phyloP scores from a whole-genome alignment of 352 stramenopile species.

The Phytophthora cactorum region DNA sequence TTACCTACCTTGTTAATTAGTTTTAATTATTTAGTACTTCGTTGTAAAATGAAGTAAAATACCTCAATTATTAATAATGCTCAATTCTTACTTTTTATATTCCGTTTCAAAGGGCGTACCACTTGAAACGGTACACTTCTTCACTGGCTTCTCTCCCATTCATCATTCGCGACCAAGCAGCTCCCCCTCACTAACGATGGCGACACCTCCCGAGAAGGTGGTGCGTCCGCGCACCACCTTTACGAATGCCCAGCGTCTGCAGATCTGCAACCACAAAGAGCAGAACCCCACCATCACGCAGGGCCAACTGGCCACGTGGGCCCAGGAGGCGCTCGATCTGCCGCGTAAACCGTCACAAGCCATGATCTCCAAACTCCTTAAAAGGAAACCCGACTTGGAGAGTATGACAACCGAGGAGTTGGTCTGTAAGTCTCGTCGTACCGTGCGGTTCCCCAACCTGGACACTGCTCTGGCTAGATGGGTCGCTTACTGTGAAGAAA shows the following conservation, averaged over 20 bases:
- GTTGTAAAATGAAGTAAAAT: no score
- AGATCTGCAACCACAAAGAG: constrained; percentile 32
- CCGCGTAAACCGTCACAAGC: constrained; percentile 37
- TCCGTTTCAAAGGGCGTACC: constrained; percentile 7
- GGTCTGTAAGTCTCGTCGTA: constrained; percentile 29
- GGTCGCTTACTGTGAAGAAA: constrained; percentile 39
- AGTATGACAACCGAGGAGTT: constrained; percentile 33
- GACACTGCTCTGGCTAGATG: constrained; percentile 33
- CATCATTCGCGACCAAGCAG: background rate
- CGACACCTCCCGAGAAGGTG: background rate
- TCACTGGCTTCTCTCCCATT: constrained; percentile 14
- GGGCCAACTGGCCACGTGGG: constrained; percentile 29
- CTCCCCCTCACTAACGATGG: constrained; percentile 26
- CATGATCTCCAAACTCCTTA: constrained; percentile 46
- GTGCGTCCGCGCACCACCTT: constrained; percentile 25
- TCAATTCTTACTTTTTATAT: background rate
- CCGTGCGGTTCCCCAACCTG: constrained; percentile 32
- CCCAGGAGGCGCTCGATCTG: constrained; percentile 23
- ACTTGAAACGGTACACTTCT: background rate
- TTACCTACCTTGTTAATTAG: no score
- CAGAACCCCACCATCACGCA: constrained; percentile 35
- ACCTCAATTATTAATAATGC: no score
- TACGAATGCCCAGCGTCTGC: constrained; percentile 39
- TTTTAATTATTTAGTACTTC: no score
- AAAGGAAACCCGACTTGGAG: constrained; percentile 35